A percentile compares a stretch with the other conserved stretches of the same genome.
phyloP scores from a whole-genome alignment of 169 alveolate genomes.

The Eimeria maxima region DNA sequence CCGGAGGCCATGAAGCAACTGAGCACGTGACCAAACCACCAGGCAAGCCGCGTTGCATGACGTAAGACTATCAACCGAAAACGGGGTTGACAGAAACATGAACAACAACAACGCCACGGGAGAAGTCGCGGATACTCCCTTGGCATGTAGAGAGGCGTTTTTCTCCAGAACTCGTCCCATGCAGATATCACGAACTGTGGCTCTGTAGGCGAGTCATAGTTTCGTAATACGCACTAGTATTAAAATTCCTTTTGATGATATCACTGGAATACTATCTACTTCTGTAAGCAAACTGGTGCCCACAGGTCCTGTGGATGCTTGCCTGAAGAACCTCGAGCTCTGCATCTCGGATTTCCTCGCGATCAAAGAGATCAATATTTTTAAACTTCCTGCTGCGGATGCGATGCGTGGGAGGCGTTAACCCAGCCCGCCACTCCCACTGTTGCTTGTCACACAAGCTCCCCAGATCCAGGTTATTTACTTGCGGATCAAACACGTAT shows the following conservation, averaged over 20 bases:
- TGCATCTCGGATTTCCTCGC: constrained; percentile 91
- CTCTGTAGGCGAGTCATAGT: no score
- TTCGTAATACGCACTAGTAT: no score
- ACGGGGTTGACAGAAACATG: not conserved
- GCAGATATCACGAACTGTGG: not conserved
- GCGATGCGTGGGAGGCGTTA: constrained; percentile 91
- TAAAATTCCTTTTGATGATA: no score
- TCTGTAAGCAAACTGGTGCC: no score
- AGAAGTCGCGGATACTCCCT: no score
- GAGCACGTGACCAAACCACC: not conserved
- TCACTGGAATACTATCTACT: no score
- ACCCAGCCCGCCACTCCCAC: constrained; percentile 95
- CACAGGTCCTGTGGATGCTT: not conserved
- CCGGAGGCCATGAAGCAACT: constrained; percentile 72
- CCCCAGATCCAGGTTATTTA: constrained; percentile 83
- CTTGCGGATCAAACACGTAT: constrained; percentile 87
- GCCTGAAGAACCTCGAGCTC: constrained; percentile 86
- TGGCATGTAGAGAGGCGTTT: not conserved
- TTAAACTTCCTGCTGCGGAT: constrained; percentile 91
- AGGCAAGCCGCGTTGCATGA: not conserved
- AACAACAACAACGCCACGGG: not conserved
- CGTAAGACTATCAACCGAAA: not conserved
- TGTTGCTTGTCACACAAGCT: constrained; percentile 85
- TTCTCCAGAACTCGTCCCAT: not conserved
- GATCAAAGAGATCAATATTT: constrained; percentile 88